Evolutionary conservation across 2,329 filamentous ascomycete species (phyloP).

Genomic region (Colletotrichum simmondsii): DNA sequence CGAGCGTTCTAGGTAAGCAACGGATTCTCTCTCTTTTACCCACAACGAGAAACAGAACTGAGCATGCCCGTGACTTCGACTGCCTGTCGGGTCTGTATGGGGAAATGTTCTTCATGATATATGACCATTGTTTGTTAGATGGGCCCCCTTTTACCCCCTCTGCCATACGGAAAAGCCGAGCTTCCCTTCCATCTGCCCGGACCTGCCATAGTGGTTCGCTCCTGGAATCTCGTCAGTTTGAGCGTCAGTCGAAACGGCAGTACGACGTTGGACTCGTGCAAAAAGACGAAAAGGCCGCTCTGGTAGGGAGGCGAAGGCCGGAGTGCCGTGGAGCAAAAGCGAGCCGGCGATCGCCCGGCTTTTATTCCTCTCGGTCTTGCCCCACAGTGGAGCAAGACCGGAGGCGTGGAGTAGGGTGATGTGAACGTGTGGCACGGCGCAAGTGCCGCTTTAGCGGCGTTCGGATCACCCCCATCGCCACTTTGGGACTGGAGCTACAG

Average conservation of each 20-base stretch:
- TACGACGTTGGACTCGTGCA: background rate
- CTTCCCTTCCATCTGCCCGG: background rate
- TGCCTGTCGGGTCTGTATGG: background rate
- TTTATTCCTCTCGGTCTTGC: conserved; percentile 17
- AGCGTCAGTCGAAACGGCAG: background rate
- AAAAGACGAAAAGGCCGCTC: background rate
- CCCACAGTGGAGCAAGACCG: conserved; percentile 9
- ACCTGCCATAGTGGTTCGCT: background rate
- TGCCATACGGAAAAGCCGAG: background rate
- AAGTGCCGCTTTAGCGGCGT: conserved; percentile 1
- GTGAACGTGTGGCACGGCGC: background rate
- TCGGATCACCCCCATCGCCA: conserved; percentile 4
- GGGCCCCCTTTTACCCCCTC: background rate
- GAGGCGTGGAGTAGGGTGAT: too few species aligned
- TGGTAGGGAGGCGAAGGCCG: background rate
- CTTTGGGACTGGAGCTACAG: background rate
- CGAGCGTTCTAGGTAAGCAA: background rate
- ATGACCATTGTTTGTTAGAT: background rate
- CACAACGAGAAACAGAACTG: background rate
- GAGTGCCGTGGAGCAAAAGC: conserved; percentile 7
- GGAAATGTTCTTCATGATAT: conserved; percentile 1
- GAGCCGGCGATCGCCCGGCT: conserved; percentile 1
- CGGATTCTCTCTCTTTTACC: background rate
- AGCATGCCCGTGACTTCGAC: background rate
- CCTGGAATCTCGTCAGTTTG: background rate